phyloP scores from a whole-genome alignment of 2,329 filamentous ascomycete genomes.

The Penicillium fuscoglaucum region DNA sequence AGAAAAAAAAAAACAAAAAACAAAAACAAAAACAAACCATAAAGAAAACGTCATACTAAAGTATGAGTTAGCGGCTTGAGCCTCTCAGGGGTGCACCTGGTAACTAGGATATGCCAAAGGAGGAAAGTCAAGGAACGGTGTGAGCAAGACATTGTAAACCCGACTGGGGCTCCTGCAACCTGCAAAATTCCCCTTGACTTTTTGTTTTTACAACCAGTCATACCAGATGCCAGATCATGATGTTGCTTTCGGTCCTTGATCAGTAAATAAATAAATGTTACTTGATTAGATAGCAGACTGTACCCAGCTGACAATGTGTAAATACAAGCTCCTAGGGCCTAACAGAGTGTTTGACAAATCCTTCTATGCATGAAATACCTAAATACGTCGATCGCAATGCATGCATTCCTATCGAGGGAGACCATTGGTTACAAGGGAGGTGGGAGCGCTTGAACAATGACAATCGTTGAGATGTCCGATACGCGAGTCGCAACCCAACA shows the following conservation, averaged over 20 bases:
- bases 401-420: conserved; percentile 12
- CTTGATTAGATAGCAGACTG: not conserved
- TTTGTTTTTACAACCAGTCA: not conserved
- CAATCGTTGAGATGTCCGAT: not conserved
- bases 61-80: conserved; percentile 4
- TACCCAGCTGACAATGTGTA: conserved; percentile 1
- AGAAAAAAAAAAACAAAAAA: not conserved
- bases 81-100: conserved; percentile 8
- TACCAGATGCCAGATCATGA: conserved; percentile 2
- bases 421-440: conserved; percentile 3
- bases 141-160: conserved; percentile 11
- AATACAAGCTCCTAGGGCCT: conserved; percentile 4
- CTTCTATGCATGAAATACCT: conserved; percentile 30
- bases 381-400: conserved; percentile 21
- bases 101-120: conserved; percentile 6
- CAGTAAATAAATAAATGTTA: no score
- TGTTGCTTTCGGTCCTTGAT: not conserved
- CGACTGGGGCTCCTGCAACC: conserved; percentile 4
- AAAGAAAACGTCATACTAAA: conserved; percentile 10
- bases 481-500: conserved; percentile 8
- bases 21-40: not conserved
- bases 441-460: not conserved
- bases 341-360: conserved; percentile 21
- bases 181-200: not conserved
- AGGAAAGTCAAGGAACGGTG: conserved; percentile 14